Evolutionary conservation across 2,329 filamentous ascomycete species (phyloP).

Genomic region (Venturiaceae sp.): DNA sequence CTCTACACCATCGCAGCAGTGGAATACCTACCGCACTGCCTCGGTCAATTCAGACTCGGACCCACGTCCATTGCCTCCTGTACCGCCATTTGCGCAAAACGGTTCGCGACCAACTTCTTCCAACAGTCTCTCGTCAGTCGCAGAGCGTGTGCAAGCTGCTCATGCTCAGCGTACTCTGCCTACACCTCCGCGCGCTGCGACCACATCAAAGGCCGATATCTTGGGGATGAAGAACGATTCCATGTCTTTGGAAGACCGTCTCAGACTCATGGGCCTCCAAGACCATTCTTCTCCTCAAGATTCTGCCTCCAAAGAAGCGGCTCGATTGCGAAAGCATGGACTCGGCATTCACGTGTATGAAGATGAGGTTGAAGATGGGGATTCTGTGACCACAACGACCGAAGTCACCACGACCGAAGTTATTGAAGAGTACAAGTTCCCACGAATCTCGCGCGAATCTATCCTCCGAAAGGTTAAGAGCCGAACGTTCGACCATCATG

Average conservation of each 20-base stretch:
- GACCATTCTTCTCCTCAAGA: slow-evolving; percentile 29
- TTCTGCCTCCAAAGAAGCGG: slow-evolving; percentile 25
- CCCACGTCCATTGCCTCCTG: slow-evolving; percentile 74
- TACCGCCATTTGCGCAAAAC: slow-evolving; percentile 54
- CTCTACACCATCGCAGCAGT: slow-evolving; percentile 44
- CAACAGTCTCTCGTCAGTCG: slow-evolving; percentile 55
- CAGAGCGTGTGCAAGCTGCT: slow-evolving; percentile 59
- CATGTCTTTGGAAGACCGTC: slow-evolving; percentile 77
- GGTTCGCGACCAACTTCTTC: slow-evolving; percentile 42
- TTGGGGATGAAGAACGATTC: slow-evolving; percentile 63
- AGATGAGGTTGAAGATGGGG: slow-evolving; percentile 24
- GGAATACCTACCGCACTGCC: slow-evolving; percentile 7
- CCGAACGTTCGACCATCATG: slow-evolving; percentile 30
- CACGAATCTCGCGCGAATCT: slow-evolving; percentile 84
- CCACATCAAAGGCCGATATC: slow-evolving; percentile 66
- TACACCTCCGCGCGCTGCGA: slow-evolving; percentile 57
- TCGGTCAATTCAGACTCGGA: slow-evolving; percentile 57
- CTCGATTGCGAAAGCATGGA: slow-evolving; percentile 16
- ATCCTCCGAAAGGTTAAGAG: slow-evolving; percentile 81
- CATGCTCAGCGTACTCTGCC: slow-evolving; percentile 60
- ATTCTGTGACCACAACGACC: slow-evolving; percentile 12
- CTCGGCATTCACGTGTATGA: slow-evolving; percentile 22
- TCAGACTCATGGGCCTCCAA: slow-evolving; percentile 77
- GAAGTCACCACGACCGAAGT: not conserved
- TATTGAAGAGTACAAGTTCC: slow-evolving; percentile 45